Percentiles rank a stretch among this genome's conserved stretches.
phyloP scores from a whole-genome alignment of 1,284 basidiomycete genomes.

The Irpex sp. region DNA sequence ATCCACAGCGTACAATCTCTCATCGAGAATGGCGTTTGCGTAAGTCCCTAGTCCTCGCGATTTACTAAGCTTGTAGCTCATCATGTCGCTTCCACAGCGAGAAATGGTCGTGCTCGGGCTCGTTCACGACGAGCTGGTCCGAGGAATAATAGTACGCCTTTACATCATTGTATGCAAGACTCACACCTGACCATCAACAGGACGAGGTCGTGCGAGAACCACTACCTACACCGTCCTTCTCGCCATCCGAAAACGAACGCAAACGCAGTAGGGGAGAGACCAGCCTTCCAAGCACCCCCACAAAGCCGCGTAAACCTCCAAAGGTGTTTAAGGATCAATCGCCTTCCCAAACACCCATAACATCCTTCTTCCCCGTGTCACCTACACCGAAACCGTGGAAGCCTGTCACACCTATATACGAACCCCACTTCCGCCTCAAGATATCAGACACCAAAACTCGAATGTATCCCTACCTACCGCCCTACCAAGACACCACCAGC shows the following conservation, averaged over 20 bases:
- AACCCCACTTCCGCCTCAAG: slow-evolving; percentile 37
- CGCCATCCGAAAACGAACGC: not conserved
- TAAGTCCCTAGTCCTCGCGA: slow-evolving; percentile 20
- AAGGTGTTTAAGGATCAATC: not conserved
- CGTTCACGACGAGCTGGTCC: slow-evolving; percentile 49
- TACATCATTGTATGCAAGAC: not conserved
- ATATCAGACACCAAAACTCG: slow-evolving; percentile 82
- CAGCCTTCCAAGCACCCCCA: slow-evolving; percentile 4
- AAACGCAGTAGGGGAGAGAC: not conserved
- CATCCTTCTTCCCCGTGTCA: slow-evolving; percentile 6
- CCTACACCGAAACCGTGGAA: not conserved
- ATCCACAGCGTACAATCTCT: slow-evolving; percentile 51
- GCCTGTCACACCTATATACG: not conserved
- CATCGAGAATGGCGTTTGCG: slow-evolving; percentile 42
- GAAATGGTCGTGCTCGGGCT: slow-evolving; percentile 75
- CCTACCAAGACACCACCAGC: slow-evolving; percentile 55
- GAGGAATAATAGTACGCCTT: slow-evolving; percentile 62
- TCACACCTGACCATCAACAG: slow-evolving; percentile 25
- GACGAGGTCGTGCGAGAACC: slow-evolving; percentile 45
- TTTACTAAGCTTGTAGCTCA: not conserved
- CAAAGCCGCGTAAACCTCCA: slow-evolving; percentile 4
- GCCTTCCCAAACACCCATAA: slow-evolving; percentile 5
- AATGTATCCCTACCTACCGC: slow-evolving; percentile 48
- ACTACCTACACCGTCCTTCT: not conserved
- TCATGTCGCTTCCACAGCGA: slow-evolving; percentile 36